These are phyloP conservation scores for Penicillium sp. DNA, from an alignment of 2,329 filamentous ascomycete species.

Conservation along the genomic window DNA sequence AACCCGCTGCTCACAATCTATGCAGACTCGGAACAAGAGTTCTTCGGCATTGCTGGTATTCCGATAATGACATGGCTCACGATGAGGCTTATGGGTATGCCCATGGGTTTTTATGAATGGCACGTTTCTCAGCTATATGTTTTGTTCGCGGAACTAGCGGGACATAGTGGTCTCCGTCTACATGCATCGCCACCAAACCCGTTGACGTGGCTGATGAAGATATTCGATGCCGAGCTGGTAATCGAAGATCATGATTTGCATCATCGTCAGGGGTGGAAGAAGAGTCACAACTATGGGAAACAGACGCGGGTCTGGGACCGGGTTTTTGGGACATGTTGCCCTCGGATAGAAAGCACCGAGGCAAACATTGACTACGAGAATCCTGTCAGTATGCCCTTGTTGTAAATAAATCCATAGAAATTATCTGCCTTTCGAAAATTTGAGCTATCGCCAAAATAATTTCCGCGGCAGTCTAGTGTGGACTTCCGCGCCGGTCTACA, in stretches of 20 bases:
- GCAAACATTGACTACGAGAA: neutral
- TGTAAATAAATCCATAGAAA: neutral
- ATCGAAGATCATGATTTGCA: conserved; percentile 6
- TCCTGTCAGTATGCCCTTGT: neutral
- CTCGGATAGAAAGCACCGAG: conserved; percentile 1
- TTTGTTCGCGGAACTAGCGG: conserved; percentile 1
- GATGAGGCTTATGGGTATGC: conserved; percentile 1
- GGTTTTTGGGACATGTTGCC: neutral
- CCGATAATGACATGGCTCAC: conserved; percentile 1
- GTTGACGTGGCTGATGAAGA: conserved; percentile 1
- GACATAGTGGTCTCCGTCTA: conserved; percentile 4
- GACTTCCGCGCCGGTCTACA: too few species aligned
- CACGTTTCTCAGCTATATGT: conserved; percentile 3
- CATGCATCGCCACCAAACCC: conserved; percentile 1
- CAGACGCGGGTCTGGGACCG: conserved; percentile 7
- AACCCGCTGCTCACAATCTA: conserved; percentile 3
- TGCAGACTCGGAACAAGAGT: conserved; percentile 3
- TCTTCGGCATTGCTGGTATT: conserved; percentile 2
- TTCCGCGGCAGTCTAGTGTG: too few species aligned
- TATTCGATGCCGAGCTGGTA: conserved; percentile 5
- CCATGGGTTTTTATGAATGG: conserved; percentile 6
- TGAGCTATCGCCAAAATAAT: too few species aligned
- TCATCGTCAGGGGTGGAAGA: conserved; percentile 5
- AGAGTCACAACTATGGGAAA: conserved; percentile 7
- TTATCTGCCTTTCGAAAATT: too few species aligned